These are phyloP conservation scores for Verticillium longisporum DNA, from an alignment of 2,329 filamentous ascomycete genomes.

Conservation along the genomic window DNA sequence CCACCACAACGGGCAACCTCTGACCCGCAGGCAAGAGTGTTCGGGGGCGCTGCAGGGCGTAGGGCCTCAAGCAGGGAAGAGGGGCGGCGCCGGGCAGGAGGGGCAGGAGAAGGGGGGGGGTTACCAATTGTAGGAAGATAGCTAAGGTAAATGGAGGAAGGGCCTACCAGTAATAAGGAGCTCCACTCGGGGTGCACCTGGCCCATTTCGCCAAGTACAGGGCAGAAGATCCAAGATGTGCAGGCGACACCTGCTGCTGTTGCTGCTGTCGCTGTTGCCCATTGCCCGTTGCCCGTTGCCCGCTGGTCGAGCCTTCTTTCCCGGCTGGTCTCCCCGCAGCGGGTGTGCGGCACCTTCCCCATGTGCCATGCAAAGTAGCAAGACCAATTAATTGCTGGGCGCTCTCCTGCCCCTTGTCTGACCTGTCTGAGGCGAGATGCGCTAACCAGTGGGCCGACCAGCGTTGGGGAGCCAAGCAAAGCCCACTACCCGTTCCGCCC, in stretches of 20 bases:
- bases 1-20: not conserved
- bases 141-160: too few relatives aligned
- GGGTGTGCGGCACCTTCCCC: not conserved
- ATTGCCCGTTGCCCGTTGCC: not conserved
- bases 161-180: not conserved
- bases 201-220: not conserved
- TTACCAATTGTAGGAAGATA: too few relatives aligned
- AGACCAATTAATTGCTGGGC: not conserved
- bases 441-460: too few relatives aligned
- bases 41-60: not conserved
- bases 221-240: not conserved
- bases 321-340: not conserved
- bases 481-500: not conserved
- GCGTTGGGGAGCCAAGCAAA: not conserved
- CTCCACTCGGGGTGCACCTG: not conserved
- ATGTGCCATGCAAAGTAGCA: not conserved
- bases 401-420: not conserved
- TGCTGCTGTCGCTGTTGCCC: not conserved
- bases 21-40: not conserved
- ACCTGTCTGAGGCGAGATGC: too few relatives aligned
- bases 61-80: not conserved
- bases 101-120: too few relatives aligned
- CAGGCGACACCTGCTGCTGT: not conserved
- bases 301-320: not conserved
- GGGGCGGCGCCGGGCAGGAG: too few relatives aligned